phyloP scores from a whole-genome alignment of 306 rosid genomes.

The Sicyos edulis region DNA sequence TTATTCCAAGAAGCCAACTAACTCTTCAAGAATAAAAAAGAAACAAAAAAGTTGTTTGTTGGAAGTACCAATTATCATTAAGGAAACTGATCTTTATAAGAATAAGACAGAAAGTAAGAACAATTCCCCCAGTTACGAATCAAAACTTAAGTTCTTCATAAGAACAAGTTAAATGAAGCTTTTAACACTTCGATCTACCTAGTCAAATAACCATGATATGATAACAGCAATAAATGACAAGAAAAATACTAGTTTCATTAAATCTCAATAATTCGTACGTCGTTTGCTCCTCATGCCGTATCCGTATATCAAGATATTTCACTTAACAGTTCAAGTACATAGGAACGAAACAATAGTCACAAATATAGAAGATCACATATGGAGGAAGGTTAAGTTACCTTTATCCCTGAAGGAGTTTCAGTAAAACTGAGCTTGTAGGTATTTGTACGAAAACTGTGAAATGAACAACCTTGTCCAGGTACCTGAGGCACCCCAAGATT shows the following conservation, averaged over 20 bases:
- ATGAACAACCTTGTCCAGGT: constrained; percentile 98
- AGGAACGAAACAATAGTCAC: background rate
- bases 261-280: background rate
- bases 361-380: background rate
- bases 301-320: background rate
- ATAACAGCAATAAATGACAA: background rate
- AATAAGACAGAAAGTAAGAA: constrained; percentile 3
- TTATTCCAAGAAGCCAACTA: background rate
- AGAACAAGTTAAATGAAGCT: too few species aligned
- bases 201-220: background rate
- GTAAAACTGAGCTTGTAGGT: constrained; percentile 91
- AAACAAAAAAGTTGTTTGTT: background rate
- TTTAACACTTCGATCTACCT: too few species aligned
- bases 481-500: constrained; percentile 94
- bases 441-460: constrained; percentile 87
- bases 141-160: too few species aligned
- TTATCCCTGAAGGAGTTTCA: constrained; percentile 91
- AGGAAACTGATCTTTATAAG: background rate
- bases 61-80: background rate
- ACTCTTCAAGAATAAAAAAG: constrained; percentile 5
- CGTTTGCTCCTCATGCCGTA: background rate
- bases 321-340: background rate
- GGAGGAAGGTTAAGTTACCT: constrained; percentile 33
- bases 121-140: too few species aligned
- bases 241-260: background rate